Evolutionary conservation across 2,329 filamentous ascomycete species (phyloP).

Genomic region (Scopulariopsis brevicaulis): DNA sequence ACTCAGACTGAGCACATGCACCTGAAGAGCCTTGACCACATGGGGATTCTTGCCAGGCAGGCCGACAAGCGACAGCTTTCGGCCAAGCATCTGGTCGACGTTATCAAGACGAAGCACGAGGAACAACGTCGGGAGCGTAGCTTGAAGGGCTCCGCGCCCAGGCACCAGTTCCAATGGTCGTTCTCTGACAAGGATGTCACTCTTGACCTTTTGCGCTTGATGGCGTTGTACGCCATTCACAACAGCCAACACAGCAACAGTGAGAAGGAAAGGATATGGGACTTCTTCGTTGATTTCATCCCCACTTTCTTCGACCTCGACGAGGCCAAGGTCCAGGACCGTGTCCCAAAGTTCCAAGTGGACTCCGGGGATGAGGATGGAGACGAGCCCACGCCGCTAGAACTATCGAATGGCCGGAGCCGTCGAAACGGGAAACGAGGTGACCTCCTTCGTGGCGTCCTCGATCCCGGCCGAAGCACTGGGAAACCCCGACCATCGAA

Average conservation of each 20-base stretch:
- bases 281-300: slow-evolving; percentile 68
- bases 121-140: slow-evolving; percentile 69
- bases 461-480: slow-evolving; percentile 60
- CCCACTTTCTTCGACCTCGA: slow-evolving; percentile 67
- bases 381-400: slow-evolving; percentile 61
- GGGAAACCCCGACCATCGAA: slow-evolving; percentile 62
- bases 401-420: slow-evolving; percentile 56
- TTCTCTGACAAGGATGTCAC: slow-evolving; percentile 64
- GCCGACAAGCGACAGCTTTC: slow-evolving; percentile 87
- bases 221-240: slow-evolving; percentile 53
- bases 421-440: slow-evolving; percentile 67
- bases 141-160: slow-evolving; percentile 47
- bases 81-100: slow-evolving; percentile 77
- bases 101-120: slow-evolving; percentile 87
- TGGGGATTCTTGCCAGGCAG: slow-evolving; percentile 81
- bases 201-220: slow-evolving; percentile 47
- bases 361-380: slow-evolving; percentile 66
- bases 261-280: slow-evolving; percentile 62
- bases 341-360: slow-evolving; percentile 56
- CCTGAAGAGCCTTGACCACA: slow-evolving; percentile 92
- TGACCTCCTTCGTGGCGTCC: slow-evolving; percentile 72
- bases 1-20: slow-evolving; percentile 91
- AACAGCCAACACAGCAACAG: slow-evolving; percentile 60
- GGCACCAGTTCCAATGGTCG: slow-evolving; percentile 64
- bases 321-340: slow-evolving; percentile 55